Evolutionary conservation across 1,284 basidiomycete genomes (phyloP).

Genomic region (Coniferiporia weirii): DNA sequence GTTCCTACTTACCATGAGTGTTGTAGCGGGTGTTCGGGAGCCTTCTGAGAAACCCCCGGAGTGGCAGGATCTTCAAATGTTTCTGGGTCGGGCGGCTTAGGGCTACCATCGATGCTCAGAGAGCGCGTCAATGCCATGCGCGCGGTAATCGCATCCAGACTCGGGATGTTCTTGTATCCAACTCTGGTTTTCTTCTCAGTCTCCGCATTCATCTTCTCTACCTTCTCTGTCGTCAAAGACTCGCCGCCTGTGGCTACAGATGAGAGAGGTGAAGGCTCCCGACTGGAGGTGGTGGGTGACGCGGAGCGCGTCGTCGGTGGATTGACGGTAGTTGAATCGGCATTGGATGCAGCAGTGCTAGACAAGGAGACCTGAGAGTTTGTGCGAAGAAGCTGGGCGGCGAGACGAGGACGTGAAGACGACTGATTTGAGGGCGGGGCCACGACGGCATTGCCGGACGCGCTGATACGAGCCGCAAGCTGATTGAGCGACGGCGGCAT

Average conservation of each 20-base stretch:
- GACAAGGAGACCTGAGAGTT: slow-evolving; percentile 52
- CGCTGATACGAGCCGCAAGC: slow-evolving; percentile 67
- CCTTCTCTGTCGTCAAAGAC: slow-evolving; percentile 53
- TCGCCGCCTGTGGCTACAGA: slow-evolving; percentile 38
- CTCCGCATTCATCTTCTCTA: slow-evolving; percentile 55
- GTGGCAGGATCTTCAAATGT: slow-evolving; percentile 76
- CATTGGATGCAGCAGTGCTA: slow-evolving; percentile 41
- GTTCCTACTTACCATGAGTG: slow-evolving; percentile 63
- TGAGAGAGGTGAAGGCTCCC: slow-evolving; percentile 43
- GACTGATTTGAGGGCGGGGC: slow-evolving; percentile 7
- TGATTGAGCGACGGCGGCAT: slow-evolving; percentile 69
- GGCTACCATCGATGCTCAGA: slow-evolving; percentile 65
- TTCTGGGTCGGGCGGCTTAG: slow-evolving; percentile 67
- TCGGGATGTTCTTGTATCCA: slow-evolving; percentile 83
- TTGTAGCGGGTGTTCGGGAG: slow-evolving; percentile 78
- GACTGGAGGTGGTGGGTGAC: slow-evolving; percentile 39
- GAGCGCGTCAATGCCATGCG: slow-evolving; percentile 62
- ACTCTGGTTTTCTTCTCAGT: slow-evolving; percentile 42
- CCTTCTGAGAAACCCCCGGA: slow-evolving; percentile 65
- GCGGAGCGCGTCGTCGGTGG: slow-evolving; percentile 56
- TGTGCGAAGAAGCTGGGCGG: slow-evolving; percentile 65
- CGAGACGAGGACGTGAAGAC: slow-evolving; percentile 59
- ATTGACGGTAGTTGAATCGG: slow-evolving; percentile 61
- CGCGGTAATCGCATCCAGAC: slow-evolving; percentile 74
- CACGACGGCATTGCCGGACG: slow-evolving; percentile 31